Evolutionary conservation across 1,284 basidiomycete species (phyloP).

Genomic region (Apiotrichum akiyoshidainum): DNA sequence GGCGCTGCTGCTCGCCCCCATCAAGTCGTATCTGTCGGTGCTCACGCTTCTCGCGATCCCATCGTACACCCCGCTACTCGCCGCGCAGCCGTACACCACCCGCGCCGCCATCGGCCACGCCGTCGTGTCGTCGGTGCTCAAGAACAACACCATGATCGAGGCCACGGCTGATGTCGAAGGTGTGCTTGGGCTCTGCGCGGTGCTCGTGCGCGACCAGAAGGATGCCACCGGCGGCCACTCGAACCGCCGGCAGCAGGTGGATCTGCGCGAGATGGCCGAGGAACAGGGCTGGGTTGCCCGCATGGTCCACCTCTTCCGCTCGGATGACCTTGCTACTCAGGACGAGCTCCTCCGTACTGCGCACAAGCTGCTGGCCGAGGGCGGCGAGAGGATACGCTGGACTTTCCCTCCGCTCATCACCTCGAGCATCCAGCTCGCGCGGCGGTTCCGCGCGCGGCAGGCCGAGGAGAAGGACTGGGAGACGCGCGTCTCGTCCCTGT

Average conservation of each 20-base stretch:
- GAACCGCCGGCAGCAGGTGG: conserved; percentile 52
- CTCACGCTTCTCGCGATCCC: conserved; percentile 89
- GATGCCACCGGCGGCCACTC: conserved; percentile 56
- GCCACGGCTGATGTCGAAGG: conserved; percentile 85
- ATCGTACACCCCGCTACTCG: conserved; percentile 74
- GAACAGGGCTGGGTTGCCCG: conserved; percentile 96
- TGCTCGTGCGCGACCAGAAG: conserved; percentile 82
- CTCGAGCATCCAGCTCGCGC: conserved; percentile 80
- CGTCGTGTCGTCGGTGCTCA: conserved; percentile 83
- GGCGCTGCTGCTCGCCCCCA: conserved; percentile 80
- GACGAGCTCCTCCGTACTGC: conserved; percentile 82
- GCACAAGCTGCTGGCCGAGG: conserved; percentile 76
- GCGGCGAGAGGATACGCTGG: conserved; percentile 89
- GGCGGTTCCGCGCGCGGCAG: conserved; percentile 74
- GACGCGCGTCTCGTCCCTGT: conserved; percentile 70
- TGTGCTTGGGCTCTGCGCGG: conserved; percentile 82
- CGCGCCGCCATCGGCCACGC: conserved; percentile 86
- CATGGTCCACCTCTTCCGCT: conserved; percentile 89
- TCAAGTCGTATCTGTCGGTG: conserved; percentile 89
- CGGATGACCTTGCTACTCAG: conserved; percentile 76
- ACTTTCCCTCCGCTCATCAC: conserved; percentile 93
- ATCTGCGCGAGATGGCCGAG: conserved; percentile 85
- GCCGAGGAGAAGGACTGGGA: conserved; percentile 71
- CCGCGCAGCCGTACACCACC: conserved; percentile 79
- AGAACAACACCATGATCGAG: conserved; percentile 90